phyloP scores from a whole-genome alignment of 1,139 yeast species.

The Yamadazyma siamensis region DNA sequence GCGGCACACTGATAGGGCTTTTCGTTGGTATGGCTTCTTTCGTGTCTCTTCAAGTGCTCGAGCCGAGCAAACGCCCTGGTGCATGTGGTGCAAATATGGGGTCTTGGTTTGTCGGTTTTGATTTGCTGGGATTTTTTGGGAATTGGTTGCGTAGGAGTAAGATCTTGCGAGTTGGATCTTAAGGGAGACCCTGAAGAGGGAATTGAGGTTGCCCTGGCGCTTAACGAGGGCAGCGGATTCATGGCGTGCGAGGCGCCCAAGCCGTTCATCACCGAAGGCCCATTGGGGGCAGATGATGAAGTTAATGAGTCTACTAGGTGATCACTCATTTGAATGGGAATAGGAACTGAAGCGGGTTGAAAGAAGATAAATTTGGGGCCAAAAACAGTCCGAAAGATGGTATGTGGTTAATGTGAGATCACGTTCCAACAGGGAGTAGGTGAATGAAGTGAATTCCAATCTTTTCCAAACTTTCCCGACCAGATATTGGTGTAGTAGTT shows the following conservation, averaged over 20 bases:
- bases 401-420: no score
- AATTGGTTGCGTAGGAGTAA: conserved; percentile 54
- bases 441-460: no score
- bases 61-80: conserved; percentile 93
- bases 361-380: neutral
- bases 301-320: conserved; percentile 2
- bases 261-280: neutral
- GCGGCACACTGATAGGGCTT: conserved; percentile 74
- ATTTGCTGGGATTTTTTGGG: conserved; percentile 83
- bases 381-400: neutral
- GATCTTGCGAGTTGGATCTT: conserved; percentile 1
- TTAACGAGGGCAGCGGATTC: conserved; percentile 1
- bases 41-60: conserved; percentile 93
- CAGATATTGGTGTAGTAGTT: no score
- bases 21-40: conserved; percentile 92
- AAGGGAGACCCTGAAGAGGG: neutral
- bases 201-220: neutral
- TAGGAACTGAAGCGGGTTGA: neutral
- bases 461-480: no score
- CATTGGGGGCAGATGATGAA: neutral
- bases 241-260: neutral
- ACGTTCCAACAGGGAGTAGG: no score
- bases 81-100: conserved; percentile 88
- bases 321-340: conserved; percentile 3
- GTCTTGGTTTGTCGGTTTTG: conserved; percentile 88